Base-by-base conservation (phyloP, 208 protist genomes). In the Leishmania martiniquensis region DNA sequence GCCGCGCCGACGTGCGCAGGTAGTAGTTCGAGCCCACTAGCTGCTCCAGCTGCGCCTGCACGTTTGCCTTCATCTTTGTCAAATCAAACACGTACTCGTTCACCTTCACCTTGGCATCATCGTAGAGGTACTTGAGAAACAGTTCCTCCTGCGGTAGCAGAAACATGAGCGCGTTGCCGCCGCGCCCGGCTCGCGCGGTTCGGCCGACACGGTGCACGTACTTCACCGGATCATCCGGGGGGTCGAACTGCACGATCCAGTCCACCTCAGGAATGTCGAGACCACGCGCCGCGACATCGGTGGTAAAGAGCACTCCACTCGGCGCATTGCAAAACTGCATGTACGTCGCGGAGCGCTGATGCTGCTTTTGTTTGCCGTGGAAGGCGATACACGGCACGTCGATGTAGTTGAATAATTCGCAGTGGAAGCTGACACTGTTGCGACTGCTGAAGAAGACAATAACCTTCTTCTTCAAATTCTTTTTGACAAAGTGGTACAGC, bases 191-290 rank as follows among this genome's bases (percentile, higher is more conserved):
- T 80, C 99, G 95, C 9, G 99, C 99, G 2, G 99, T 99, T 73
- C 99, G 95, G 34, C 99, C 99, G 9, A 99, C 99, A 65, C 99
- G 93, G 85, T 99, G 99, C 72, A 99, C 99, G 87, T 99, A 99
- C 88, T 99, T 99, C 74, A 99, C 99, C n/a, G 98, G 98, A 85
- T 99, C 98, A 92, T 99, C 99, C 25, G 99, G 98, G 12, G 99
- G 99, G 82, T 99, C 99, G 85, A 98, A 99, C 94, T 99, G 99
- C 20, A 99, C 98, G 74, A 99, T 99, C 99, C 99, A 99, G 93
- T 99, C 98, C 17, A 99, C 99, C 42, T 90, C 89, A 3, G 99
- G 99, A 85, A 99, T 99, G 88, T 99, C 99, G 0, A 99, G 90
- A 25, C 99, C 96, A 82, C 99, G 97, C 0, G 99, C 99, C 4